Percentiles rank a stretch among this genome's conserved stretches.
Evolutionary conservation across 2,329 filamentous ascomycete species (phyloP).

Genomic region (Teratosphaeria gauchensis): DNA sequence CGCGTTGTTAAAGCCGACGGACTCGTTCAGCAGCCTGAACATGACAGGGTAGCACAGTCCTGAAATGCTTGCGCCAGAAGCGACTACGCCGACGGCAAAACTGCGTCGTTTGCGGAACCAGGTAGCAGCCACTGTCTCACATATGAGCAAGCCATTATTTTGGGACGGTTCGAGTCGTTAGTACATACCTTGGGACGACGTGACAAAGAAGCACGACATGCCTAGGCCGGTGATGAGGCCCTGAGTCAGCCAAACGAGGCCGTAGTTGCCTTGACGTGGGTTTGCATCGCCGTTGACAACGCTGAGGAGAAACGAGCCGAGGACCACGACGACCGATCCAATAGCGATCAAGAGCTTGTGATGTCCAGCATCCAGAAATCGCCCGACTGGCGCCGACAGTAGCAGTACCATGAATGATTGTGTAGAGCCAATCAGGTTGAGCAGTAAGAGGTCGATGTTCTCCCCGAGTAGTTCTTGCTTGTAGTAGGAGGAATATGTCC

Average conservation of each 20-base stretch:
- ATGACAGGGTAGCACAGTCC: constrained; percentile 37
- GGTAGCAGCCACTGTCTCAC: constrained; percentile 35
- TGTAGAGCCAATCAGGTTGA: constrained; percentile 41
- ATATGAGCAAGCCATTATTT: not conserved
- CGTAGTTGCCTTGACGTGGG: constrained; percentile 30
- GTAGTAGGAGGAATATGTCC: constrained; percentile 42
- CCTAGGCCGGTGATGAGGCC: constrained; percentile 39
- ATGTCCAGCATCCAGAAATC: constrained; percentile 40
- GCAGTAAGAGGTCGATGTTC: constrained; percentile 29
- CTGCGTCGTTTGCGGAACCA: constrained; percentile 41
- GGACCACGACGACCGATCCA: constrained; percentile 34
- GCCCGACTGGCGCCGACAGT: constrained; percentile 37
- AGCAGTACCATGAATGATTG: constrained; percentile 38
- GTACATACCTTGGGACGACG: constrained; percentile 37
- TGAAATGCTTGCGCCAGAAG: constrained; percentile 39
- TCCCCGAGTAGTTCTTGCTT: constrained; percentile 33
- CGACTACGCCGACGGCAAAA: constrained; percentile 41
- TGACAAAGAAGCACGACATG: constrained; percentile 45
- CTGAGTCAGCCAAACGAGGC: constrained; percentile 37
- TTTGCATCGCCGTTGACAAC: constrained; percentile 30
- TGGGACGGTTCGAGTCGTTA: not conserved
- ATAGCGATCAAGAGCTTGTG: constrained; percentile 30
- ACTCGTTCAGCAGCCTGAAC: constrained; percentile 34
- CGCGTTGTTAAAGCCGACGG: constrained; percentile 37
- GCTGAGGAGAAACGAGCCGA: constrained; percentile 38